Conservation (phyloP, 2,329 filamentous ascomycete genomes). For the Monosporascus sp. region DNA sequence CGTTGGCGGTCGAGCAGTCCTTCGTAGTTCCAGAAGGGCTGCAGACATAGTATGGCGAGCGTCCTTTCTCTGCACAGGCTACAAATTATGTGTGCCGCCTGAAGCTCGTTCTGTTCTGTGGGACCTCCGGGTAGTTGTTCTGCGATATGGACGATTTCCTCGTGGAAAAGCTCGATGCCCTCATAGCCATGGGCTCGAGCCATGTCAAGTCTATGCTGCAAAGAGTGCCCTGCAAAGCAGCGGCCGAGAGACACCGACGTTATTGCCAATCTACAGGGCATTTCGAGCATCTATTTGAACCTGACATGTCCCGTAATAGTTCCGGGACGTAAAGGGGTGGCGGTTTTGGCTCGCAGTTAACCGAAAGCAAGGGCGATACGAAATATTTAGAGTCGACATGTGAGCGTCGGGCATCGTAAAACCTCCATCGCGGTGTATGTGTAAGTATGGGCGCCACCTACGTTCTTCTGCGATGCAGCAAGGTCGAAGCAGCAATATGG, state of each 20-base stretch:
- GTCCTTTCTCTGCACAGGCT: conserved; percentile 50
- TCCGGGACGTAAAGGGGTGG: too few species aligned
- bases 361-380: too few species aligned
- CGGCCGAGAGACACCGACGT: conserved; percentile 74
- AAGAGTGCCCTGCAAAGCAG: conserved; percentile 60
- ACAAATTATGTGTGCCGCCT: conserved; percentile 53
- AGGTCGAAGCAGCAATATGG: neutral
- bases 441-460: too few species aligned
- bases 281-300: conserved; percentile 20
- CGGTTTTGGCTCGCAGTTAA: too few species aligned
- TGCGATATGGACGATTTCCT: conserved; percentile 64
- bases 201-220: conserved; percentile 63
- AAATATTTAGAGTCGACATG: too few species aligned
- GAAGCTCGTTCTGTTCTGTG: conserved; percentile 41
- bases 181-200: conserved; percentile 60
- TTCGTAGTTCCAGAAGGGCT: conserved; percentile 76
- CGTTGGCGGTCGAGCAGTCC: conserved; percentile 59
- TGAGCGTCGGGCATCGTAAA: too few species aligned
- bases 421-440: too few species aligned
- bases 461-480: neutral
- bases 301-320: too few species aligned
- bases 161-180: conserved; percentile 73
- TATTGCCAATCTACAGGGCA: conserved; percentile 60
- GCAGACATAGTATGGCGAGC: conserved; percentile 61
- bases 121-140: conserved; percentile 35